Conservation (phyloP, 306 rosid genomes). For the Sindora glabra region DNA sequence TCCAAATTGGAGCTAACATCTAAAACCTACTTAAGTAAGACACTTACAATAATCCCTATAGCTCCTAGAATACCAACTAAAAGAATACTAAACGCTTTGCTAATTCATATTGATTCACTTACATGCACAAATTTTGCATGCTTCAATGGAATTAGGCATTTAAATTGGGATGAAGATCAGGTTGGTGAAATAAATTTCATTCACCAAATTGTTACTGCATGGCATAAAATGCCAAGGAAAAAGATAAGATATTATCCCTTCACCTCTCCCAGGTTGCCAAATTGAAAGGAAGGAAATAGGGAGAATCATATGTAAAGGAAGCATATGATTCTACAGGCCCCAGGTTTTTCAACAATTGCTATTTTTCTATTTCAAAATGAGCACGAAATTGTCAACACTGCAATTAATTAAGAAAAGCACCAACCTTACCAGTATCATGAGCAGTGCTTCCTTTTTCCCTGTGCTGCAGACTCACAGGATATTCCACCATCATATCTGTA, state of each 20-base stretch:
- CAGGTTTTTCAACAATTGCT: neutral
- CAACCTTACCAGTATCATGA: slow-evolving; percentile 68
- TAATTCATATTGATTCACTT: neutral
- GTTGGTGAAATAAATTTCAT: neutral
- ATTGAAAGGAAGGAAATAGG: neutral
- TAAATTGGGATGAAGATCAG: neutral
- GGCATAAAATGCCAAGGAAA: neutral
- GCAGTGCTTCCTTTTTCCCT: slow-evolving; percentile 53
- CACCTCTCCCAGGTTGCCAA: too few relatives aligned
- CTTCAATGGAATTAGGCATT: neutral
- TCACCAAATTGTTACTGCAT: neutral
- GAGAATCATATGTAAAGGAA: neutral
- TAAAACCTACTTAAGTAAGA: too few relatives aligned
- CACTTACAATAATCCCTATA: too few relatives aligned
- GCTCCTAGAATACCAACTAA: too few relatives aligned
- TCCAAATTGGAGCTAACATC: too few relatives aligned
- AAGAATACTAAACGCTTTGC: too few relatives aligned
- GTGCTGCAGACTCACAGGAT: slow-evolving; percentile 51
- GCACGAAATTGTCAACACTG: neutral
- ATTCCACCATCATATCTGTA: slow-evolving; percentile 61
- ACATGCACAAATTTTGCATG: neutral
- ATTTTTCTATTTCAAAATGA: neutral
- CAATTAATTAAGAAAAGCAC: neutral
- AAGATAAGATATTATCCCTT: neutral
- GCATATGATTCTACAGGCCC: neutral